Percentiles rank a stretch among this genome's conserved stretches.
Evolutionary conservation across 495 filamentous ascomycete genomes (phyloP).

Genomic region (Trichocladium antarcticum): DNA sequence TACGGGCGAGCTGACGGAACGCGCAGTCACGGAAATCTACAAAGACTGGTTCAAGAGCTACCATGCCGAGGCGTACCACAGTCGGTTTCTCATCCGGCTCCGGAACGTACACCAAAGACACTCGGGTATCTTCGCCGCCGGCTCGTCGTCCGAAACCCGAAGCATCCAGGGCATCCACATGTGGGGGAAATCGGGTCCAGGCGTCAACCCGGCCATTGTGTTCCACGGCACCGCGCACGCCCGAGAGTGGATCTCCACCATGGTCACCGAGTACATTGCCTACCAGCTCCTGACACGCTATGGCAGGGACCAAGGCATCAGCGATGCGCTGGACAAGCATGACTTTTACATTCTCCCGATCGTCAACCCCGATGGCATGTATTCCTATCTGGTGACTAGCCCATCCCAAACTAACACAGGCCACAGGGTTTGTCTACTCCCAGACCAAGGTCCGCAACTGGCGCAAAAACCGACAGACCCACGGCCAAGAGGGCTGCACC

Average conservation of each 20-base stretch:
- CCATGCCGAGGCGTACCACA: conserved; percentile 38
- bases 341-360: conserved; percentile 55
- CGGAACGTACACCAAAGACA: conserved; percentile 36
- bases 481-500: conserved; percentile 33
- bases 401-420: not conserved
- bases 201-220: conserved; percentile 44
- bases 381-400: not conserved
- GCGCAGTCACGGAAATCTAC: not conserved
- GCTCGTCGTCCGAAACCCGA: conserved; percentile 42
- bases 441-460: conserved; percentile 48
- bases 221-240: conserved; percentile 54
- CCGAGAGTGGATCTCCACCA: conserved; percentile 55
- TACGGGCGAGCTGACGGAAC: not conserved
- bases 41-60: not conserved
- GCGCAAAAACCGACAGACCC: conserved; percentile 50
- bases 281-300: conserved; percentile 44
- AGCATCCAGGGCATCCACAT: conserved; percentile 49
- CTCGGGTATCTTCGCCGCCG: conserved; percentile 41
- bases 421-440: conserved; percentile 44
- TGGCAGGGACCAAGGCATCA: conserved; percentile 30
- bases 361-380: conserved; percentile 47
- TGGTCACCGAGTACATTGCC: conserved; percentile 45
- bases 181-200: conserved; percentile 41
- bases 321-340: conserved; percentile 43
- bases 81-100: conserved; percentile 43